Evolutionary conservation across 768 basidiomycete species (phyloP).

Genomic region (Tricholoma matsutake): DNA sequence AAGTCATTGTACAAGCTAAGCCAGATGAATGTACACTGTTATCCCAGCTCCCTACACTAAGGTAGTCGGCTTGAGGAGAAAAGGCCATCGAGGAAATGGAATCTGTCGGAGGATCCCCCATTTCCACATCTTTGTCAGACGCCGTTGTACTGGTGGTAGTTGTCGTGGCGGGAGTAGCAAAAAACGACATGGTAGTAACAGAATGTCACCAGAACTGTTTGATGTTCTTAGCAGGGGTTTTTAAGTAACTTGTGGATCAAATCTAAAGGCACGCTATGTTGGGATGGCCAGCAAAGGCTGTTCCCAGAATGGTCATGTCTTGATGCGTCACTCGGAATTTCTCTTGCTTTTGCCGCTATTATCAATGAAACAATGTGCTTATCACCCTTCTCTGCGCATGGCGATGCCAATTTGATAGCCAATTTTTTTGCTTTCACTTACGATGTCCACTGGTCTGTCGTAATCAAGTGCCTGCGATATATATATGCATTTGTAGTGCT

Average conservation of each 20-base stretch:
- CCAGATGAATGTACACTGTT: conserved; percentile 64
- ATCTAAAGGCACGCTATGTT: neutral
- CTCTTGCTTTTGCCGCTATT: too few species aligned
- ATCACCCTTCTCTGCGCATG: too few species aligned
- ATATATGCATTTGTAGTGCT: too few species aligned
- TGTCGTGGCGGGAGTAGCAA: conserved; percentile 27
- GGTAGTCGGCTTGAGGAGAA: conserved; percentile 80
- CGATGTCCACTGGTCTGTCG: too few species aligned
- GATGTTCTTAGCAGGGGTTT: neutral
- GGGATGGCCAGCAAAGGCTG: neutral
- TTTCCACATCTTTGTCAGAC: conserved; percentile 73
- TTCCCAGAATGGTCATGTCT: neutral
- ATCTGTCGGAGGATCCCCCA: conserved; percentile 78
- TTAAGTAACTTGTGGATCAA: neutral
- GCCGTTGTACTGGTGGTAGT: conserved; percentile 34
- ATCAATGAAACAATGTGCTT: too few species aligned
- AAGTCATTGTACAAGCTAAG: neutral
- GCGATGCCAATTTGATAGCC: too few species aligned
- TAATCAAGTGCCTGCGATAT: too few species aligned
- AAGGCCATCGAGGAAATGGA: conserved; percentile 85
- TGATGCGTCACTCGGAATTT: too few species aligned
- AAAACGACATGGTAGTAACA: conserved; percentile 37
- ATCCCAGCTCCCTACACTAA: conserved; percentile 94
- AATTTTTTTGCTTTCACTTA: too few species aligned
- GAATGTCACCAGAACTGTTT: neutral